Base-by-base conservation (phyloP, 1,284 basidiomycete genomes). In the Austroboletus novae-zelandiae region DNA sequence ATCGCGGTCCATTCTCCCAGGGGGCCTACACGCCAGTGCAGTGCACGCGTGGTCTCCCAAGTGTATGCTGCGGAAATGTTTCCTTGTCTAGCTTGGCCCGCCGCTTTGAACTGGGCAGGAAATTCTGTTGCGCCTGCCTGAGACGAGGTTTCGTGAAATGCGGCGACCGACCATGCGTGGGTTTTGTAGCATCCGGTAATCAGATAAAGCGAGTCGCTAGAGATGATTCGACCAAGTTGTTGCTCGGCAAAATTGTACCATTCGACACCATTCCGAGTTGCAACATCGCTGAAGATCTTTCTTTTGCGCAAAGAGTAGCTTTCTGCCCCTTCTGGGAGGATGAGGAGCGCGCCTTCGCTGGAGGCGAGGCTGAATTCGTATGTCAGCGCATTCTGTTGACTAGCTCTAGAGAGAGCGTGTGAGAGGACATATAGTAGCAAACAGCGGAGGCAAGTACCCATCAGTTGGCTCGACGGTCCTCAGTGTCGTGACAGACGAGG, bases 151-250 rank as follows among this genome's bases (percentile, higher is more conserved):
- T 53, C 17, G 4, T 45, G 36, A 27, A 53, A 53, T 13, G 48
- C 14, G 0, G 53, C 51, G 9, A 52, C 36, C 13, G 47, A 52
- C 51, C 54, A 55, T n/a, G 51, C 45, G 9, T 43, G 47, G 1
- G 54, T 29, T 35, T 50, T 52, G 34, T 55, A 45, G 29, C 23
- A 55, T 5, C 54, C 51, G 8, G 48, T 52, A 30, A 53, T 45
- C 13, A 53, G 25, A 30, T 52, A 55, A 5, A 55, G 51, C 3
- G 54, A 55, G 35, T 53, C 48, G 6, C 37, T 47, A 29, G 25
- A 29, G 40, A 52, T 49, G 13, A 42, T 40, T 18, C 45, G 30
- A 32, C 36, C 27, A 15, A 47, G 45, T 2, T 14, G 20, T 32
- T 29, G 37, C 15, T 47, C 37, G 25, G 36, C 45, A 9, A 47